These are phyloP conservation scores for Cydonia oblonga DNA, from an alignment of 331 rosid species.

Conservation along the genomic window DNA sequence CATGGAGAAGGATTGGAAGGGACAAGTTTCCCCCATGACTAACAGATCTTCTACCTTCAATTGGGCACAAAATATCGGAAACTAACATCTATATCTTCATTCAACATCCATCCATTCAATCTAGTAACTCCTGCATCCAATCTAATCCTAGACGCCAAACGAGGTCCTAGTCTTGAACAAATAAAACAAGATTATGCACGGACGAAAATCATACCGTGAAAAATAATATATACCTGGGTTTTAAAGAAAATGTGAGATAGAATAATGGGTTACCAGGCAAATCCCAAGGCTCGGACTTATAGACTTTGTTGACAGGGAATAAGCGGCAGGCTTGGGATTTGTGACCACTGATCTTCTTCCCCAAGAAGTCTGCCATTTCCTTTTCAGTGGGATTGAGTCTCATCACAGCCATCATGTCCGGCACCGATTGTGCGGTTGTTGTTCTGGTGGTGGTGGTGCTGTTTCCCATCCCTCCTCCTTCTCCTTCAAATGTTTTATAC, in stretches of 20 bases:
- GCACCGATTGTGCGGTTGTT: background rate
- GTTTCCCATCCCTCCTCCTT: background rate
- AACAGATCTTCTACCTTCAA: too few species aligned
- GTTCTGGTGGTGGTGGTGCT: background rate
- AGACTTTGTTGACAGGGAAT: conserved; percentile 24
- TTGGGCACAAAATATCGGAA: too few species aligned
- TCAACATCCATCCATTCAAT: too few species aligned
- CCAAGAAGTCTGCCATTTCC: conserved; percentile 19
- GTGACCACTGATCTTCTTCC: background rate
- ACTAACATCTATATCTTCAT: too few species aligned
- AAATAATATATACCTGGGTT: too few species aligned
- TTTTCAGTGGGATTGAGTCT: conserved; percentile 43
- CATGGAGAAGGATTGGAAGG: too few species aligned
- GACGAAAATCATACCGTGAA: too few species aligned
- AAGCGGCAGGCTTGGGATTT: background rate
- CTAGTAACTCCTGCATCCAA: too few species aligned
- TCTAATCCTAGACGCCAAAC: too few species aligned
- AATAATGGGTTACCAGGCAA: conserved; percentile 25
- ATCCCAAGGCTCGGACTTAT: conserved; percentile 28
- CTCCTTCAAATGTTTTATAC: background rate
- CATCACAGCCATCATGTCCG: conserved; percentile 14
- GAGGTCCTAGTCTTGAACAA: too few species aligned
- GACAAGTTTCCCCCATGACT: too few species aligned
- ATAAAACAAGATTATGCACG: too few species aligned
- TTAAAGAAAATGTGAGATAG: background rate